Conservation (phyloP, 2,329 filamentous ascomycete species). For the Fusarium brachygibbosum region DNA sequence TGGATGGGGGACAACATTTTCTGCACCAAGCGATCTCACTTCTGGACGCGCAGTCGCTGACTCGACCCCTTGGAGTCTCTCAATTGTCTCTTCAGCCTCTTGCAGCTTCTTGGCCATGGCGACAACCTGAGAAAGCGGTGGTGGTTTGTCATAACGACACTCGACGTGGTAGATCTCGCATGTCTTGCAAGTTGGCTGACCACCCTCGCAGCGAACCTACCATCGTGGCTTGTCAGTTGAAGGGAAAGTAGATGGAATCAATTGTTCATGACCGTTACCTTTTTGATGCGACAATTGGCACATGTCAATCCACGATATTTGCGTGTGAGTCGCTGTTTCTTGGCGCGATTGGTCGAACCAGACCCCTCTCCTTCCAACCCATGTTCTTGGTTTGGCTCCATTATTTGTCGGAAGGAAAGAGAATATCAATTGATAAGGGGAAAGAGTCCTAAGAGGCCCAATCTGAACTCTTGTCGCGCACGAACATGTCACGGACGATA, state of each 20-base stretch:
- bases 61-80: neutral
- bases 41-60: neutral
- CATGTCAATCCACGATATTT: constrained; percentile 13
- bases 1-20: neutral
- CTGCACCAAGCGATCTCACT: neutral
- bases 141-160: constrained; percentile 12
- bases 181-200: constrained; percentile 18
- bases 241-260: neutral
- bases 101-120: constrained; percentile 12
- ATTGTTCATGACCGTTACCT: neutral
- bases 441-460: neutral
- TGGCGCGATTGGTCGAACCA: neutral
- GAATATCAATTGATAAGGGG: neutral
- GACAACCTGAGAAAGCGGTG: neutral
- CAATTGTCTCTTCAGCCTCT: constrained; percentile 7
- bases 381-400: constrained; percentile 6
- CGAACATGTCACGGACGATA: neutral
- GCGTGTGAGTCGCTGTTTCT: constrained; percentile 10
- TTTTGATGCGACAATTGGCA: constrained; percentile 12
- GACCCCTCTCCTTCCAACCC: neutral
- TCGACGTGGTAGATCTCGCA: constrained; percentile 19
- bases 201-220: constrained; percentile 10
- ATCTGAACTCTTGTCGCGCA: neutral
- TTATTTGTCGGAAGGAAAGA: neutral
- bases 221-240: neutral